phyloP scores from a whole-genome alignment of 352 stramenopile genomes.

The Phytophthora podocarpi region DNA sequence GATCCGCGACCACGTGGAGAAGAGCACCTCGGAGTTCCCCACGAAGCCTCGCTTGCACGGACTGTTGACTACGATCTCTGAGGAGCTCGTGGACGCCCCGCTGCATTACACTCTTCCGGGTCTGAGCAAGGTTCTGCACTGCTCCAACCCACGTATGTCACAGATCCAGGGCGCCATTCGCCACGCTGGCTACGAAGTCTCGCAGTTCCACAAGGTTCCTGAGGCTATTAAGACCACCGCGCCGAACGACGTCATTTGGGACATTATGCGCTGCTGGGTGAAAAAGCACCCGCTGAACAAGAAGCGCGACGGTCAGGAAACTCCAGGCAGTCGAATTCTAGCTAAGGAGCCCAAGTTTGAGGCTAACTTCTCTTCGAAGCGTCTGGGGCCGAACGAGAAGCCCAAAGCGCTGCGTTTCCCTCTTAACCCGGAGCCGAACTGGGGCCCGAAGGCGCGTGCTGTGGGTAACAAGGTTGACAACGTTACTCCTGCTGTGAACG shows the following conservation, averaged over 20 bases:
- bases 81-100: conserved; percentile 95
- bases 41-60: conserved; percentile 94
- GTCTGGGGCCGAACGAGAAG: conserved; percentile 69
- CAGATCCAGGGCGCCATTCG: conserved; percentile 94
- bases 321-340: conserved; percentile 85
- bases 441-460: conserved; percentile 94
- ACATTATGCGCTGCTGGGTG: conserved; percentile 97
- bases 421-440: conserved; percentile 96
- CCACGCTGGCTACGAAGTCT: conserved; percentile 97
- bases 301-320: conserved; percentile 83
- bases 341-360: conserved; percentile 84
- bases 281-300: conserved; percentile 94
- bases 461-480: conserved; percentile 67
- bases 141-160: conserved; percentile 92
- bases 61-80: conserved; percentile 94
- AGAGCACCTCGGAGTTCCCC: conserved; percentile 87
- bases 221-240: conserved; percentile 99
- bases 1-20: conserved; percentile 79
- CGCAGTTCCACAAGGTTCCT: conserved; percentile 98
- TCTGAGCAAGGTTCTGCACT: conserved; percentile 94
- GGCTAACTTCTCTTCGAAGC: conserved; percentile 84
- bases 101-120: conserved; percentile 97
- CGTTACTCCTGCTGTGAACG: conserved; percentile 16
- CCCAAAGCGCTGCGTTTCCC: conserved; percentile 94
- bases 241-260: conserved; percentile 97